Evolutionary conservation across 2,329 filamentous ascomycete genomes (phyloP).

Genomic region (Beauveria brongniartii): DNA sequence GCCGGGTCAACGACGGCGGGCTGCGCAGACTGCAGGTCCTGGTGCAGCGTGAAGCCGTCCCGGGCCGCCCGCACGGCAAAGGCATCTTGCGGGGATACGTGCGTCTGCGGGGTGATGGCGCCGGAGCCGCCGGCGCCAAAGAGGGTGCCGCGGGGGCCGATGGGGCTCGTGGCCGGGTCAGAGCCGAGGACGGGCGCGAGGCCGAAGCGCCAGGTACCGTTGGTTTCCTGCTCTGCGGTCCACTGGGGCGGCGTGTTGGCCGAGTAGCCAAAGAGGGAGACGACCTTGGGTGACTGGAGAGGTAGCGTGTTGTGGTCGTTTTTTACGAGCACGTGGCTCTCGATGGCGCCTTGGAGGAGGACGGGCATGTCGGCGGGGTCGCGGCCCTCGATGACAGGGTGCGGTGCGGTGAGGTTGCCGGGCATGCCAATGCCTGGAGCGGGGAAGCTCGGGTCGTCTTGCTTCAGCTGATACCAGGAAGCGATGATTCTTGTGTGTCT

Average conservation of each 20-base stretch:
- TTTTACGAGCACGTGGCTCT: slow-evolving; percentile 58
- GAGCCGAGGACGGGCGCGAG: slow-evolving; percentile 29
- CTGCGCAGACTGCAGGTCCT: slow-evolving; percentile 44
- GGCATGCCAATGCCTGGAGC: slow-evolving; percentile 45
- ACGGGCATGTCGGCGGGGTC: slow-evolving; percentile 32
- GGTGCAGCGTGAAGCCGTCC: slow-evolving; percentile 50
- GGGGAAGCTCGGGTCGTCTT: slow-evolving; percentile 37
- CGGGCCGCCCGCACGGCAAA: slow-evolving; percentile 41
- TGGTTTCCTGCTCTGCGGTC: slow-evolving; percentile 26
- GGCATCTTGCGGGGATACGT: slow-evolving; percentile 47
- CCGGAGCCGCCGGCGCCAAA: slow-evolving; percentile 40
- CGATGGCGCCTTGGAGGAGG: slow-evolving; percentile 47
- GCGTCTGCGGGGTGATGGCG: slow-evolving; percentile 36
- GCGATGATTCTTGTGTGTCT: slow-evolving; percentile 33
- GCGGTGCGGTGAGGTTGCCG: slow-evolving; percentile 37
- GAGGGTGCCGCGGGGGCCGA: slow-evolving; percentile 33
- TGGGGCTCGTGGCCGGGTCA: slow-evolving; percentile 28
- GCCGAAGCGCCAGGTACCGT: slow-evolving; percentile 27
- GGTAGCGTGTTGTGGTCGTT: slow-evolving; percentile 49
- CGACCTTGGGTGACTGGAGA: slow-evolving; percentile 37
- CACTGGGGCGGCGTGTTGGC: slow-evolving; percentile 38
- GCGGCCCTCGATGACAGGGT: slow-evolving; percentile 46
- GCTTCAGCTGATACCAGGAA: slow-evolving; percentile 48
- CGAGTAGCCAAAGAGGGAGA: slow-evolving; percentile 58
- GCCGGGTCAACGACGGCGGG: slow-evolving; percentile 38